Percentiles rank a stretch among this genome's conserved stretches.
Conservation (phyloP, 192 early-diverging fungal species). For the Funneliformis geosporum region DNA sequence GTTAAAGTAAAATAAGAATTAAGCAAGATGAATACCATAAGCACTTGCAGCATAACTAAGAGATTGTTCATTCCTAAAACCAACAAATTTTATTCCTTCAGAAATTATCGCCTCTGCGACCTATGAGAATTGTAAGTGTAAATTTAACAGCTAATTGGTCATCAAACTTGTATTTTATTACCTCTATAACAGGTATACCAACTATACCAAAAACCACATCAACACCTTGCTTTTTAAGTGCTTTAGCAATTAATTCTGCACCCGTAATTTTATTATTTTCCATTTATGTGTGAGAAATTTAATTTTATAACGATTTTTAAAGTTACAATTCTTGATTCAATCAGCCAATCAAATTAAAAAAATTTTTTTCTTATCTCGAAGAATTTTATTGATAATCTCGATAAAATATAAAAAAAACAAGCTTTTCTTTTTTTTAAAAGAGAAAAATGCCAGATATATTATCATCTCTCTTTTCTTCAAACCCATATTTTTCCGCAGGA, state of each 20-base stretch:
- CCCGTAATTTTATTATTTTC: conserved; percentile 45
- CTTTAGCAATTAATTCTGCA: conserved; percentile 57
- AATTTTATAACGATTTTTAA: too few species aligned
- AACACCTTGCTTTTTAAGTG: conserved; percentile 63
- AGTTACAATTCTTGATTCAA: too few species aligned
- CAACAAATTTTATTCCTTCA: conserved; percentile 67
- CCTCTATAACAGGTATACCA: conserved; percentile 74
- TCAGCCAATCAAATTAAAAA: not conserved
- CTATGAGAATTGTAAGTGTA: not conserved
- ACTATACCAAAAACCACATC: conserved; percentile 74
- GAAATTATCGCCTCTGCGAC: conserved; percentile 72
- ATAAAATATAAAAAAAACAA: not conserved
- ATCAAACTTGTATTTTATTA: conserved; percentile 19
- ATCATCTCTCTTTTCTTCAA: conserved; percentile 48
- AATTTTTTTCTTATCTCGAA: too few species aligned
- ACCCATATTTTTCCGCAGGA: conserved; percentile 94
- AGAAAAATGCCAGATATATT: not conserved
- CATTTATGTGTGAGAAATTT: not conserved
- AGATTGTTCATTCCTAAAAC: conserved; percentile 77
- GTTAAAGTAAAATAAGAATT: not conserved
- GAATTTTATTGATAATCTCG: not conserved
- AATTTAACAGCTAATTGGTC: too few species aligned
- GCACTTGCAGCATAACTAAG: conserved; percentile 70
- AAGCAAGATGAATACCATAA: conserved; percentile 37
- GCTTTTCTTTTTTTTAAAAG: not conserved